Base-by-base conservation (phyloP, 2,329 filamentous ascomycete genomes). In the Fusarium ramigenum region DNA sequence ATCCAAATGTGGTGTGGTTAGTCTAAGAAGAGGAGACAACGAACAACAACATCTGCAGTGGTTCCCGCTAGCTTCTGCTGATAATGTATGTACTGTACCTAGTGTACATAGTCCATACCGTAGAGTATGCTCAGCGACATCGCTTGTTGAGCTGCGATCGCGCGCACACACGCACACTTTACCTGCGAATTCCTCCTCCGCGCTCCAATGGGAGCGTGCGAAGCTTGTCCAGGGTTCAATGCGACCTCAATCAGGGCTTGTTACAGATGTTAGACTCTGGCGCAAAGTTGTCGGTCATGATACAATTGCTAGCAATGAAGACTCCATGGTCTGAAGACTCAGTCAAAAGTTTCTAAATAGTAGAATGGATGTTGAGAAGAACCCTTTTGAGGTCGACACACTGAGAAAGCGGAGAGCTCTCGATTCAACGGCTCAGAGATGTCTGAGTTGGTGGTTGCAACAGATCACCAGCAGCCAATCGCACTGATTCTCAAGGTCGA, bases 391-490 rank as follows among this genome's bases (percentile, higher is more conserved):
- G 37, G 44, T 56, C 44, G 54, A 66, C 72, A 70, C 53, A 39
- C 43, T 47, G 34, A 30, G 32, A 65, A 63, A 72, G 62, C 64
- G 40, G 37, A 63, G 57, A 63, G 63, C 66, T 62, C n/a, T 71
- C 36, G 66, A 64, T 67, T 72, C 56, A 63, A 56, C 67, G 57
- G 61, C 66, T 61, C 52, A 66, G 61, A 63, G 57, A 70, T 68
- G 64, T 72, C 72, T 65, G 59, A 75, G 64, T 39, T 75, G 72
- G 30, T 75, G 72, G 60, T 69, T 72, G 63, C 64, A 70, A 58
- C 44, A 72, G 58, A 67, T 60, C 49, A 60, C 44, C 52, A 60
- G 63, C 62, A 70, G 67, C 76, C 76, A 78, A 77, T 77, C 65
- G 66, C 70, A 57, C 66, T 30, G 59, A 49, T 49, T 61, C 56